phyloP scores from a whole-genome alignment of 192 early-diverging fungal genomes.

The Physocladia obscura region DNA sequence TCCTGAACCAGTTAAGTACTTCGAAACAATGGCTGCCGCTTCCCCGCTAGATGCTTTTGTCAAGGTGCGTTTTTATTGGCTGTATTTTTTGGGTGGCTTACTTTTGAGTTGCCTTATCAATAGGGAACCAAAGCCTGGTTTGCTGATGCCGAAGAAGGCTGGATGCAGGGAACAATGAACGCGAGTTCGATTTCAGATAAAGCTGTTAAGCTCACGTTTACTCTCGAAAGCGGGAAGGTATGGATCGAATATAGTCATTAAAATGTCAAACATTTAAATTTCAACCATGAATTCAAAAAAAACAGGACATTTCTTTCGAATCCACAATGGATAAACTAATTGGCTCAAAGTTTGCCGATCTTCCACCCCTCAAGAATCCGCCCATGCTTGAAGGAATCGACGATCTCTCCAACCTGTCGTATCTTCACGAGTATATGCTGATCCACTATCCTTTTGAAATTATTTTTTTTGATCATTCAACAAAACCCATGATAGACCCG shows the following conservation, averaged over 20 bases:
- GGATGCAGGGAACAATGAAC: slow-evolving; percentile 69
- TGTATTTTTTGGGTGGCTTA: not conserved
- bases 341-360: slow-evolving; percentile 60
- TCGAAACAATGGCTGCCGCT: slow-evolving; percentile 1
- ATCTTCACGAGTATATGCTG: slow-evolving; percentile 88
- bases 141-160: slow-evolving; percentile 79
- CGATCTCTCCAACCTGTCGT: slow-evolving; percentile 87
- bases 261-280: not conserved
- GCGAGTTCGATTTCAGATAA: slow-evolving; percentile 47
- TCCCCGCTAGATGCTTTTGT: slow-evolving; percentile 21
- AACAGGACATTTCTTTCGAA: slow-evolving; percentile 71
- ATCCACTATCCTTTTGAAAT: too few species aligned
- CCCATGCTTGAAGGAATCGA: slow-evolving; percentile 79
- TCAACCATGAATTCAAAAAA: slow-evolving; percentile 23
- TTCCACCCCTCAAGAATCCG: slow-evolving; percentile 93
- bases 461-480: too few species aligned
- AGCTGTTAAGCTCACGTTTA: slow-evolving; percentile 65
- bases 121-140: slow-evolving; percentile 79
- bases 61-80: slow-evolving; percentile 1
- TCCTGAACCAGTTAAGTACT: too few species aligned
- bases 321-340: slow-evolving; percentile 70
- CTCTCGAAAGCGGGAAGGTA: slow-evolving; percentile 56
- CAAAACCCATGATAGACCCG: slow-evolving; percentile 37
- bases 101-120: not conserved
- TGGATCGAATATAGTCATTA: slow-evolving; percentile 21